Conservation (phyloP, 2,329 filamentous ascomycete genomes). For the Colletotrichum melonis region DNA sequence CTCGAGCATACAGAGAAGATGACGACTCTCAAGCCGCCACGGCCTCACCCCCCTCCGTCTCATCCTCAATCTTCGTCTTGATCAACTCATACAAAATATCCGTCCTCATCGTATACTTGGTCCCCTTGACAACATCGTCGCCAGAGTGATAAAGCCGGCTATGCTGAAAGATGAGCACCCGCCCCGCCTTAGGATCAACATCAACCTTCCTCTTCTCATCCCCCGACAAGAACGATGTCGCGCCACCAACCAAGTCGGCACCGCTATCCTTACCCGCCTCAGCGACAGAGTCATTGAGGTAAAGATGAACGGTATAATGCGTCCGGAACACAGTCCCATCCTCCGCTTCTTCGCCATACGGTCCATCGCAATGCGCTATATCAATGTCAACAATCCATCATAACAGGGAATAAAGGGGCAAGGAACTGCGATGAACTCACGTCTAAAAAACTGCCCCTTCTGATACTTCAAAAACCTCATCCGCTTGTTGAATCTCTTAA, state of each 20-base stretch:
- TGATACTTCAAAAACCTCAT: conserved; percentile 82
- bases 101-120: conserved; percentile 68
- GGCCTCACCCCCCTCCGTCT: neutral
- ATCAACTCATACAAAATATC: conserved; percentile 60
- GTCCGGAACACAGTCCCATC: conserved; percentile 58
- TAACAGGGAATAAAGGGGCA: neutral
- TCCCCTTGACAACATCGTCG: conserved; percentile 60
- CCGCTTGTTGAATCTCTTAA: conserved; percentile 73
- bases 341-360: conserved; percentile 63
- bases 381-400: conserved; percentile 9
- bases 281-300: conserved; percentile 61
- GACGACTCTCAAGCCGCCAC: neutral
- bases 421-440: conserved; percentile 44
- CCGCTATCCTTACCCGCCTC: conserved; percentile 45
- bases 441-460: conserved; percentile 77
- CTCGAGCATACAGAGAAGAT: neutral
- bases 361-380: conserved; percentile 74
- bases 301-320: conserved; percentile 67
- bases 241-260: conserved; percentile 60
- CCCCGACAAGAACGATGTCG: conserved; percentile 64
- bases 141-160: conserved; percentile 62
- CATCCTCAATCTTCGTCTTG: neutral
- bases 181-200: conserved; percentile 65
- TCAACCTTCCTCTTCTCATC: conserved; percentile 58
- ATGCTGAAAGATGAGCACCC: conserved; percentile 72